Evolutionary conservation across 768 basidiomycete species (phyloP), one percentile per base, ranked within the genome.

Genomic region (Crassisporium funariophilum): DNA sequence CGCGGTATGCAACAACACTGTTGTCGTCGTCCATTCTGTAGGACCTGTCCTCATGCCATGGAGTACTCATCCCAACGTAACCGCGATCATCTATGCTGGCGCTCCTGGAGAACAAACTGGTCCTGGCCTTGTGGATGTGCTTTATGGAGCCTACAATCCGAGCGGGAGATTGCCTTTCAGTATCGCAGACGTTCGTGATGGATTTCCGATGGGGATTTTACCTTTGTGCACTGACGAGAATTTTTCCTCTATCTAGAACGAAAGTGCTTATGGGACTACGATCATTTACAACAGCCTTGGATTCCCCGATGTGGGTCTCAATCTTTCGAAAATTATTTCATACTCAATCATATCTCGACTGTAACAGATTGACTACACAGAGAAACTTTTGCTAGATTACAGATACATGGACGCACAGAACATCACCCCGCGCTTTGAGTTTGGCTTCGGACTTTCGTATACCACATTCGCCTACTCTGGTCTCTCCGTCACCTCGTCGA

Each of bases 1-100:
- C 2, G 64, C 66, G 17, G 68, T 68, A n/a, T 82, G 82, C 56
- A 62, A 72, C 20, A 77, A 79, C 55, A 84, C 82, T 1, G 69
- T 90, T 25, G 86, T 88, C 27, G 76, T 88, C 8, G 72, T 86
- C 4, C 81, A 88, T 59, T 73, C 76, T 6, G 83, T 85, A 35
- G 86, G 86, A 0, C 75, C 79, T 0, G 69, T 71, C 22, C 67
- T 78, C 66, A 78, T 84, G 61, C 53, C 74, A 17, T 84, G 83
- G 79, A 77, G 81, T 33, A 71, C 73, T 41, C 69, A 84, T 52
- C 63, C 73, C 2, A 84, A 86, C 58, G 70, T n/a, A n/a, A n/a
- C n/a, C n/a, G n/a, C n/a, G 73, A 69, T n/a, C n/a, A 17, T 83
- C 12, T 75, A 73, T 74, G 75, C 72, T 47, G 81, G 82, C 38